phyloP scores from a whole-genome alignment of 257 asterid genomes.

The Asclepias syriaca region DNA sequence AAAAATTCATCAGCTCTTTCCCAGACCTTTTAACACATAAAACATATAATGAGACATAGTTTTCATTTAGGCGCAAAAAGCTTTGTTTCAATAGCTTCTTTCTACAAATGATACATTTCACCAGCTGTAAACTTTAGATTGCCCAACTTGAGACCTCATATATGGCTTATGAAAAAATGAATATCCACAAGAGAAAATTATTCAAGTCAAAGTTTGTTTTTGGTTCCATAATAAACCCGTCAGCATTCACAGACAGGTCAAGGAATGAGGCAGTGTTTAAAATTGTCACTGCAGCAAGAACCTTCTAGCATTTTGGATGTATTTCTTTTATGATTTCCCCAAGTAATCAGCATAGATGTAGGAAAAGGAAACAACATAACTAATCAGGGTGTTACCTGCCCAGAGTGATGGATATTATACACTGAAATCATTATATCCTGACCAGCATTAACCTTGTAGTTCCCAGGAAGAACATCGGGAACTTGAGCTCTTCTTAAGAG shows the following conservation, averaged over 20 bases:
- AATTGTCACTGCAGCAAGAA: background rate
- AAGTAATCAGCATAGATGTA: background rate
- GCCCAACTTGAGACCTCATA: background rate
- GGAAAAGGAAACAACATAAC: background rate
- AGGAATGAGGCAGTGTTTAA: background rate
- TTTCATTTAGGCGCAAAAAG: background rate
- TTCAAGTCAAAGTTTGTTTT: background rate
- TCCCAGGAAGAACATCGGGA: slow-evolving; percentile 79
- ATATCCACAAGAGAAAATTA: background rate
- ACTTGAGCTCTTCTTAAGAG: slow-evolving; percentile 80
- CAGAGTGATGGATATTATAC: slow-evolving; percentile 85
- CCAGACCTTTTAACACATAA: slow-evolving; percentile 62
- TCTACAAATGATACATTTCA: background rate
- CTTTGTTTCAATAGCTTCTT: background rate
- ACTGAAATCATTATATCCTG: slow-evolving; percentile 98
- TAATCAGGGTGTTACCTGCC: slow-evolving; percentile 42
- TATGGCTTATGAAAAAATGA: background rate
- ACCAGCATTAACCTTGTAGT: slow-evolving; percentile 83
- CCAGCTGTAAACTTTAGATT: background rate
- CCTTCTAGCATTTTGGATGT: background rate
- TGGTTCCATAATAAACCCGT: background rate
- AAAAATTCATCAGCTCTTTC: slow-evolving; percentile 81
- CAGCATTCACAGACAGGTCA: background rate
- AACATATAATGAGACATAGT: slow-evolving; percentile 6
- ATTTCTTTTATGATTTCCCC: background rate